Evolutionary conservation across 768 basidiomycete species (phyloP), one percentile per base, ranked within the genome.

Genomic region (Pisolithus orientalis): DNA sequence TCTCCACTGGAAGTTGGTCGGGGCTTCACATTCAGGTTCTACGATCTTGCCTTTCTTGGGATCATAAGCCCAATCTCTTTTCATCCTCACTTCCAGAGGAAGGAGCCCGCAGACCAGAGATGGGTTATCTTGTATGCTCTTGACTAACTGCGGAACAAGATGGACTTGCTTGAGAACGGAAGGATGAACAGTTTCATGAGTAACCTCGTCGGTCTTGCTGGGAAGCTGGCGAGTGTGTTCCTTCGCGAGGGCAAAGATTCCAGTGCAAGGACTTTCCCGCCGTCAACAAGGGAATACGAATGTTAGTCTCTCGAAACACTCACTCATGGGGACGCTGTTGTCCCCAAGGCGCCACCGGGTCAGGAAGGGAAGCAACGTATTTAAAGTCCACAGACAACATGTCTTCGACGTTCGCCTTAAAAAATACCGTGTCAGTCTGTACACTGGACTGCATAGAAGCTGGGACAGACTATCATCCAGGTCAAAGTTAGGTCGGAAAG

Each of bases 281-380:
- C 29, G 25, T 50, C 34, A 60, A 42, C 39, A 34, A 34, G 13
- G 10, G 37, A 29, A 39, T 9, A 40, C 9, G 25, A 39, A 53
- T 46, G 34, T 4, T 8, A 39, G 8, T 11, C 6, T 24, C 21
- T 16, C 16, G 29, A n/a, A 5, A 31, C 6, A 68, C 82, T 61
- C 57, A 86, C 86, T 84, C 67, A 56, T 89, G 85, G 27, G 84
- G 80, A 29, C 64, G 62, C 55, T 82, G 84, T 52, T 70, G 61
- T 10, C 85, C 86, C 84, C 84, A 88, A 11, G 72, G 71, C 3
- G 73, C 74, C 4, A 72, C 74, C 1, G 86, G 84, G 9, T 75
- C 65, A 1, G 75, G 69, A 16, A 83, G 72, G 11, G 73, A 70
- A 39, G 61, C 61, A 7, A 86, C 54, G 55, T 89, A 87, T 9